Evolutionary conservation across 805 yeast species (phyloP).

Genomic region (Ogataea thermomethanolica): DNA sequence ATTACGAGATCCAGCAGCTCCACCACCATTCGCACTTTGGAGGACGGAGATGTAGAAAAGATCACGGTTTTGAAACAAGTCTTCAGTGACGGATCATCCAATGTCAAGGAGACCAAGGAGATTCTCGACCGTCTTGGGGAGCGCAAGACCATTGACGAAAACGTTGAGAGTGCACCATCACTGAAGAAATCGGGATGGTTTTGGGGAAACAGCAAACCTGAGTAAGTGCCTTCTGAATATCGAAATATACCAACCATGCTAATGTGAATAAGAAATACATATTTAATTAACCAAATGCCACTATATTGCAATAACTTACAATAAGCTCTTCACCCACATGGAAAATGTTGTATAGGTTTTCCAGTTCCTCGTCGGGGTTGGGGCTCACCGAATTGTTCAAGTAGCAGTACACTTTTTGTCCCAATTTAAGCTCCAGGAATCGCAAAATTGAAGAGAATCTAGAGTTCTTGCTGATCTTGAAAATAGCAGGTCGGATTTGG

Average conservation of each 20-base stretch:
- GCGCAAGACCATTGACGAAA: constrained; percentile 26
- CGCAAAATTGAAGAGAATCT: constrained; percentile 43
- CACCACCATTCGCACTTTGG: constrained; percentile 35
- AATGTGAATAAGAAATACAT: constrained; percentile 1
- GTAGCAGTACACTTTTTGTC: constrained; percentile 37
- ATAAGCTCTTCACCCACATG: constrained; percentile 38
- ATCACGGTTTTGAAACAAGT: constrained; percentile 35
- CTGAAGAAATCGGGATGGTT: constrained; percentile 29
- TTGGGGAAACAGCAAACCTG: constrained; percentile 22
- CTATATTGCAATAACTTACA: constrained; percentile 43
- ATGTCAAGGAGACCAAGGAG: constrained; percentile 37
- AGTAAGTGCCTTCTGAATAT: background rate
- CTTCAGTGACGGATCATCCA: constrained; percentile 43
- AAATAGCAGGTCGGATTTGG: constrained; percentile 47
- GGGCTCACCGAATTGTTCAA: constrained; percentile 46
- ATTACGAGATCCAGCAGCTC: constrained; percentile 37
- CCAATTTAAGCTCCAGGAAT: constrained; percentile 42
- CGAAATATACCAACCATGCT: background rate
- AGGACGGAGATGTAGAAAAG: constrained; percentile 43
- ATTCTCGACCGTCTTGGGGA: constrained; percentile 37
- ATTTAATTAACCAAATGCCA: constrained; percentile 41
- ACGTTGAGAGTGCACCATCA: constrained; percentile 12
- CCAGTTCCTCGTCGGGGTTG: constrained; percentile 41
- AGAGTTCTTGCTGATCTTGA: constrained; percentile 46
- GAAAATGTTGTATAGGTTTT: constrained; percentile 35